Base-by-base conservation (phyloP, 2,329 filamentous ascomycete species). In the Calcarisporium arbuscula region DNA sequence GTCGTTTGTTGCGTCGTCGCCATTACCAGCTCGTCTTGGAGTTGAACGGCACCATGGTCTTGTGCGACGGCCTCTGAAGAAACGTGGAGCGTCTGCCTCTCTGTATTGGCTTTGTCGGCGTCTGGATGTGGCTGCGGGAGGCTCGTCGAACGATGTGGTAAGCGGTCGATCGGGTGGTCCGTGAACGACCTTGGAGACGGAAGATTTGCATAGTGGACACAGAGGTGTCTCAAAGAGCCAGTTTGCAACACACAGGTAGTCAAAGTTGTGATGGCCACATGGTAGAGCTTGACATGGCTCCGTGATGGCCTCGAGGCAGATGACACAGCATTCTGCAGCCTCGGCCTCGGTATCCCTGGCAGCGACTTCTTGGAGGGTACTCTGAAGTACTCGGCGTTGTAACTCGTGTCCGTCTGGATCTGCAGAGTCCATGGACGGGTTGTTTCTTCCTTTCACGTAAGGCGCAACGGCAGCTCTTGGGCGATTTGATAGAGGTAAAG, bases 221-320 rank as follows among this genome's bases (percentile, higher is more conserved):
- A 68, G 73, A 1, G 80, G 68, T 8, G 75, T 74, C 43, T 83
- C 68, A 46, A 87, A 72, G 5, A 94, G 66, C 89, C 90, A 95
- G 59, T 73, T 88, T 16, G 81, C 62, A 6, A 95, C 72, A 57
- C 89, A 96, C 10, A 86, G 57, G 52, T 88, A 94, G 65, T 95
- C 88, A 55, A 94, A 95, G 46, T 80, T 77, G 38, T 68, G 62
- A 64, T 96, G 89, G 27, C 75, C 72, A 65, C 89, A 96, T 7
- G 89, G 88, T 15, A 72, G 64, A 7, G 85, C 76, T 32, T 81
- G 68, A 43, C 84, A 87, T 34, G 75, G 63, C 49, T 92, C 85
- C 8, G 77, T 76, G 50, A 95, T 69, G 34, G 64, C 53, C 37
- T 90, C 84, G 41, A 95, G 77, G 58, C 89, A 96, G 57, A 96